phyloP scores from a whole-genome alignment of 169 alveolate genomes.

The Gregarina niphandrodes region DNA sequence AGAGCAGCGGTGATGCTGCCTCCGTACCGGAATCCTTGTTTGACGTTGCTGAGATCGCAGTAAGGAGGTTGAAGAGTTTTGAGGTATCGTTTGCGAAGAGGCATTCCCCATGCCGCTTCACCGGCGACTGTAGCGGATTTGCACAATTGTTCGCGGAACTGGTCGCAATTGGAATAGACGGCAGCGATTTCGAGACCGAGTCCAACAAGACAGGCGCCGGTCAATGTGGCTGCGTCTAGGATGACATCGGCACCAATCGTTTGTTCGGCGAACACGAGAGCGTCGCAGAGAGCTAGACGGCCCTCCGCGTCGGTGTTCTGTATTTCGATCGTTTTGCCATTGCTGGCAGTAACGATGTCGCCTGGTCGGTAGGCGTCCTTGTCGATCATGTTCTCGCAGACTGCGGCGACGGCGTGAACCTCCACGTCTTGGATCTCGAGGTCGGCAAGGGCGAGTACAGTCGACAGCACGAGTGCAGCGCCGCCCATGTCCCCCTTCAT shows the following conservation, averaged over 20 bases:
- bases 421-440: constrained; percentile 46
- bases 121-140: constrained; percentile 28
- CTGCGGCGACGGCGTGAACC: constrained; percentile 53
- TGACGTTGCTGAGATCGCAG: constrained; percentile 58
- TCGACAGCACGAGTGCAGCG: constrained; percentile 58
- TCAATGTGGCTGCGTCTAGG: constrained; percentile 75
- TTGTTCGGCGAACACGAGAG: constrained; percentile 64
- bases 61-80: constrained; percentile 36
- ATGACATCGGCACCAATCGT: constrained; percentile 44
- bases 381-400: constrained; percentile 68
- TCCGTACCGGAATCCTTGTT: constrained; percentile 35
- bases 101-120: constrained; percentile 61
- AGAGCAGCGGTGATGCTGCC: constrained; percentile 66
- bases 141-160: constrained; percentile 4
- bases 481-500: constrained; percentile 66
- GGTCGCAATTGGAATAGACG: constrained; percentile 5
- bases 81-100: constrained; percentile 47
- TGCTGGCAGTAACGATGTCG: constrained; percentile 65
- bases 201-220: constrained; percentile 68
- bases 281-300: constrained; percentile 79
- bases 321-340: constrained; percentile 75
- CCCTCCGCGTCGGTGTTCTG: constrained; percentile 95
- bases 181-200: constrained; percentile 34
- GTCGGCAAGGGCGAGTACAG: constrained; percentile 44
- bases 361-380: constrained; percentile 63